Evolutionary conservation across 2,329 filamentous ascomycete species (phyloP), one percentile per base, ranked within the genome.

Genomic region (Fusarium transvaalense): DNA sequence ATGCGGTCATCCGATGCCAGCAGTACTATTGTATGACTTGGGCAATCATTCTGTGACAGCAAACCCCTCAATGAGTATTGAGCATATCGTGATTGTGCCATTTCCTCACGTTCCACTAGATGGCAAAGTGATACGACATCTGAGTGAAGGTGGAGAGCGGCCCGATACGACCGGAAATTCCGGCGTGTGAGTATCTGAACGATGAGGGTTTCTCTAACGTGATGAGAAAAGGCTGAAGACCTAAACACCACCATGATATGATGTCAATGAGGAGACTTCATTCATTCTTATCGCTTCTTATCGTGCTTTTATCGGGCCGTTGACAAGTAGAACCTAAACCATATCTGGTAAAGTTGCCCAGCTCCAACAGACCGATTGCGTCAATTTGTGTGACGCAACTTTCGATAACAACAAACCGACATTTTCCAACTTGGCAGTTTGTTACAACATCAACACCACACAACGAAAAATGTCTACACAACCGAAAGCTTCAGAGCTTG

Each of bases 371-470:
- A 5, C 15, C 23, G 32, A 64, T 67, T 69, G 63, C 67, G 67
- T 70, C 66, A 68, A 61, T 69, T 70, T 47, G 34, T 43, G 46
- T 64, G 61, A 60, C 61, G 61, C 61, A 65, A 53, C 41, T 23
- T 41, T n/a, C 17, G 34, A 51, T 51, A 32, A 15, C 8, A 64
- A 23, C 5, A 57, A 27, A 23, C 4, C 31, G 23, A 27, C 32
- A 48, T 42, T 52, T 37, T 21, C n/a, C n/a, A 48, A 47, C 43
- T 15, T 37, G 25, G 41, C 21, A 50, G 32, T 14, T 52, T 55
- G 32, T 14, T 52, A 52, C 39, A 45, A 31, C 31, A 27, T 47
- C 25, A 15, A 34, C 10, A 29, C 5, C 34, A 17, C 5, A 35
- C 17, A n/a, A 5, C 4, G 29, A 32, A 71, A 56, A 62, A 70